A percentile compares a stretch with the other conserved stretches of the same genome.
phyloP scores from a whole-genome alignment of 2,329 filamentous ascomycete species.

The Byssochlamys sp. region DNA sequence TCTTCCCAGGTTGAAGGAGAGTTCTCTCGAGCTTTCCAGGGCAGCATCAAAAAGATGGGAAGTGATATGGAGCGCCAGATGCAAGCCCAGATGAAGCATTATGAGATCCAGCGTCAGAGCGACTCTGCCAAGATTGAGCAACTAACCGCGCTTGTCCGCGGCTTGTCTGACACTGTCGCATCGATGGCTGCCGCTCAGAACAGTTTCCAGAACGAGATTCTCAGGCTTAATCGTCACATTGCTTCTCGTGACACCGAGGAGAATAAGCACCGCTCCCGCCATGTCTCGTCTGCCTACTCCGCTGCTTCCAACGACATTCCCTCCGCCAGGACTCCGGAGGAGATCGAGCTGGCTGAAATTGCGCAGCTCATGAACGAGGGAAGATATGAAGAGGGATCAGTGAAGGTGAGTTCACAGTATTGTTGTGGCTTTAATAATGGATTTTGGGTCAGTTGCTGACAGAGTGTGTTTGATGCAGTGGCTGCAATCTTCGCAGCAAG shows the following conservation, averaged over 20 bases:
- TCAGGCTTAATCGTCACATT: constrained; percentile 25
- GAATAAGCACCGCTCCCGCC: constrained; percentile 10
- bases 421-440: background rate
- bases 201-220: constrained; percentile 32
- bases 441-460: constrained; percentile 10
- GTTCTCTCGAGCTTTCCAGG: constrained; percentile 52
- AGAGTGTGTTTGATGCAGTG: constrained; percentile 32
- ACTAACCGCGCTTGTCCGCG: constrained; percentile 45
- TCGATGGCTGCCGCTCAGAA: constrained; percentile 35
- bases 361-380: constrained; percentile 29
- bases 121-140: constrained; percentile 53
- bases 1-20: constrained; percentile 60
- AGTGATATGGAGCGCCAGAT: constrained; percentile 58
- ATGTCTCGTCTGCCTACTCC: constrained; percentile 11
- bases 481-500: constrained; percentile 52
- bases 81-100: constrained; percentile 42
- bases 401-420: constrained; percentile 27
- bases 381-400: constrained; percentile 36
- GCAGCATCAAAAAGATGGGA: constrained; percentile 56
- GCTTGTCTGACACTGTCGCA: constrained; percentile 44
- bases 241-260: constrained; percentile 14
- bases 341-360: constrained; percentile 35
- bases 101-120: constrained; percentile 42
- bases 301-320: constrained; percentile 6
- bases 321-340: constrained; percentile 20